Evolutionary conservation across 768 basidiomycete species (phyloP), one percentile per base, ranked within the genome.

Genomic region (Steccherinum ochraceum): DNA sequence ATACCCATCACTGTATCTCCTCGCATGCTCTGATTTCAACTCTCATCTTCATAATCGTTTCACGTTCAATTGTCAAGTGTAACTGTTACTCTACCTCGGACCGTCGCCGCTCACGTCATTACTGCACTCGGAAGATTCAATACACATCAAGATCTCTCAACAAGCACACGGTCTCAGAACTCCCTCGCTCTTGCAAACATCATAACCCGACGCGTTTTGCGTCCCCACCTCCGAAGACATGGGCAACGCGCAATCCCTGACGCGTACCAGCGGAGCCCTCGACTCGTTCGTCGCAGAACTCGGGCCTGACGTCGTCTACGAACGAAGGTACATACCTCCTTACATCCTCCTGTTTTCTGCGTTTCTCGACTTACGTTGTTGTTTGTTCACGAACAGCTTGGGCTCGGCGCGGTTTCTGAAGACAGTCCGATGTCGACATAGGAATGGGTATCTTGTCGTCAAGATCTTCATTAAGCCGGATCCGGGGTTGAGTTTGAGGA

Each of bases 381-480:
- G n/a, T n/a, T n/a, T 39, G 11, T 39, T n/a, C 41, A 2, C 24
- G 18, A 21, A 5, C 45, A 89, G 87, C 60, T 68, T 89, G 50
- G 85, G 85, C 13, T 77, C 82, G 1, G 79, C 87, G 4, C 78
- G 88, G 4, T 84, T 86, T 63, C 72, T 82, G 43, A 81, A 80
- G 77, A 86, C 93, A 0, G 93, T 95, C 58, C 85, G 88, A 61
- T 94, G 87, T 62, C 77, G 86, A 39, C 91, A 96, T 69, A 72
- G 78, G 44, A 84, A 88, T 60, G 91, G 93, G 0, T 84, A 81
- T 39, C 71, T 97, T 26, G 84, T 96, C 47, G 80, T 95, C 61
- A 98, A 98, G 77, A 84, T 98, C 52, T 96, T 94, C 71, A 82
- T 94, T 62, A 97, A 99, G 65, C 86, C 93, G 0, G 93, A 97